Conservation (phyloP, 345 rosid species). For the Heritiera littoralis region DNA sequence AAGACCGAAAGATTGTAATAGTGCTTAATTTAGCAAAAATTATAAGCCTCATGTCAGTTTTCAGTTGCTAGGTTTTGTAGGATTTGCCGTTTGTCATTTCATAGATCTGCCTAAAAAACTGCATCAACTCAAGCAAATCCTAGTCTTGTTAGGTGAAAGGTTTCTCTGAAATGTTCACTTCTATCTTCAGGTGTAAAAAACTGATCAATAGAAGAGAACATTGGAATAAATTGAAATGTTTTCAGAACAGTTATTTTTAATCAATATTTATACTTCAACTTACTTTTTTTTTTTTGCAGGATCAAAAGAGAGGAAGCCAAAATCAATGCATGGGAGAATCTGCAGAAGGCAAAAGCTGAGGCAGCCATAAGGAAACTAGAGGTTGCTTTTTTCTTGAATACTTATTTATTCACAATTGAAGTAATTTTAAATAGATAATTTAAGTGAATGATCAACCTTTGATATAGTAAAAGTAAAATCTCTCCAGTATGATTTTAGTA, state of each 20-base stretch:
- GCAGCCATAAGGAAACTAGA: conserved; percentile 91
- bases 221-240: not conserved
- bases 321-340: conserved; percentile 93
- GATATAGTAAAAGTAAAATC: not conserved
- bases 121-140: conserved; percentile 1
- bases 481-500: not conserved
- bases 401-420: conserved; percentile 15
- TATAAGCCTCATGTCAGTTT: not conserved
- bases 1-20: not conserved
- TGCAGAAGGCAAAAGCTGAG: conserved; percentile 99
- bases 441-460: conserved; percentile 11
- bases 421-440: not conserved
- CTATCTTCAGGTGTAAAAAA: not conserved
- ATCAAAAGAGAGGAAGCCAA: conserved; percentile 81
- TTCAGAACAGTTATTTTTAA: not conserved
- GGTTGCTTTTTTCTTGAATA: conserved; percentile 47
- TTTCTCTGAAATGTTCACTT: not conserved
- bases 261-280: not conserved
- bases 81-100: not conserved
- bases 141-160: not conserved
- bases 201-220: not conserved
- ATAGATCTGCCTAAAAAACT: conserved; percentile 8
- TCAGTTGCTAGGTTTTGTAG: not conserved
- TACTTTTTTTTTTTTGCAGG: conserved; percentile 39
- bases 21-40: not conserved